Base-by-base conservation (phyloP, 83 land plant genomes). In the Larix sibirica region DNA sequence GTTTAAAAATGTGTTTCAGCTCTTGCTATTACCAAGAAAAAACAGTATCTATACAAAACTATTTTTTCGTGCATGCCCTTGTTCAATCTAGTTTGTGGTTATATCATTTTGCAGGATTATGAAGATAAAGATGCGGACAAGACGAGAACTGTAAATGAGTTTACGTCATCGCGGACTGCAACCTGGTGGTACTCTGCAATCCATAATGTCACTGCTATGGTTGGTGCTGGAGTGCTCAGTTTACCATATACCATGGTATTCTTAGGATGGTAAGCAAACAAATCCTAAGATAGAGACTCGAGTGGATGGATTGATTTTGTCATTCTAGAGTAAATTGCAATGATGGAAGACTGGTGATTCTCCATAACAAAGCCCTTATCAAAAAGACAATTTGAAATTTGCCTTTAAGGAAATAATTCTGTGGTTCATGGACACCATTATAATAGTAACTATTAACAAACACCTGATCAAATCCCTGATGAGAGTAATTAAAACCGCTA, bases 101-200 rank as follows among this genome's bases (percentile, higher is more conserved):
- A 12, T 54, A 54, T 54, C 58, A 54, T 54, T 54, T 54, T 54
- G 58, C 58, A 54, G 58, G 58, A 9, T 2, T 54, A 12, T 54
- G 13, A 13, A 54, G 16, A 54, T 12, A 54, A 54, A 54, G 58
- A 54, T 54, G 58, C 58, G 2, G 58, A 54, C 12, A 54, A 13
- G 58, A 12, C 13, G 58, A 54, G 58, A 54, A 54, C 58, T 12
- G 58, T 2, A 54, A 12, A 54, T 12, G 58, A 54, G 58, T 54
- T 54, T 12, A 54, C 58, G 13, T 10, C 58, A 12, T 54, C 58
- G 58, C 14, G 90, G 44, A 83, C 38, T 6, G 90, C 88, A 70
- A 90, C 75, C 82, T 90, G 92, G 92, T 90, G 92, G 92, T 85
- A 90, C 83, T 71, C 92, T 5, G 84, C 92, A 3, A 87, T 90